Evolutionary conservation across 129 eudicot species (phyloP).

Genomic region (Tagetes patula): DNA sequence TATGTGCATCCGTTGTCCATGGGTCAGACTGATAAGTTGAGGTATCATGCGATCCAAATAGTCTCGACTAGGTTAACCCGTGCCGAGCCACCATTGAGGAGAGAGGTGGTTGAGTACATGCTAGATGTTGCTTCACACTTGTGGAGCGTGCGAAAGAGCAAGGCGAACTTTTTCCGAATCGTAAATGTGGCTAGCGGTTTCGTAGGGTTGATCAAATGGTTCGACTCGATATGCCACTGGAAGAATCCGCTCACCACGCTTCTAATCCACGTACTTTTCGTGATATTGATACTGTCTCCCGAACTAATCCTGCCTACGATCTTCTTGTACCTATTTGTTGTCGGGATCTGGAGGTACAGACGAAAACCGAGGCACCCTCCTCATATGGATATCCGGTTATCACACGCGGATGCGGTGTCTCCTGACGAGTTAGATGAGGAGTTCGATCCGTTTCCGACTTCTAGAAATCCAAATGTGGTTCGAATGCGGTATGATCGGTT

Average conservation of each 20-base stretch:
- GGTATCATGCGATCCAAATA: conserved; percentile 70
- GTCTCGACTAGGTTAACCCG: conserved; percentile 62
- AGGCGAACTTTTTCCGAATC: conserved; percentile 73
- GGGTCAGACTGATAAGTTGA: conserved; percentile 47
- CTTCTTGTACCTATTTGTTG: conserved; percentile 65
- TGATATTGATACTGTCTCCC: conserved; percentile 58
- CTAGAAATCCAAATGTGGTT: conserved; percentile 49
- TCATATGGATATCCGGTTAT: conserved; percentile 76
- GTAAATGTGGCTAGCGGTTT: conserved; percentile 49
- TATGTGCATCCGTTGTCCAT: conserved; percentile 80
- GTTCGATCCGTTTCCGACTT: conserved; percentile 78
- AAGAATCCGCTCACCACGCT: conserved; percentile 80
- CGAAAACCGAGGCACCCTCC: conserved; percentile 95
- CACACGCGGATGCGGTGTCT: conserved; percentile 64
- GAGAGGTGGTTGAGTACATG: conserved; percentile 81
- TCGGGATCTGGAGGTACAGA: conserved; percentile 75
- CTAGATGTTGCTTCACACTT: conserved; percentile 63
- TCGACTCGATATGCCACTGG: conserved; percentile 81
- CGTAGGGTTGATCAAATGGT: conserved; percentile 57
- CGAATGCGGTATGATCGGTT: conserved; percentile 86
- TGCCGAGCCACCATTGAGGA: conserved; percentile 78
- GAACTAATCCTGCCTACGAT: conserved; percentile 71
- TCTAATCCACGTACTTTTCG: conserved; percentile 66
- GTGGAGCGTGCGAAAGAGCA: conserved; percentile 81
- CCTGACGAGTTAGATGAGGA: conserved; percentile 81